phyloP scores from a whole-genome alignment of 371 early-diverging fungal species.

The Syncephalastrum monosporum region DNA sequence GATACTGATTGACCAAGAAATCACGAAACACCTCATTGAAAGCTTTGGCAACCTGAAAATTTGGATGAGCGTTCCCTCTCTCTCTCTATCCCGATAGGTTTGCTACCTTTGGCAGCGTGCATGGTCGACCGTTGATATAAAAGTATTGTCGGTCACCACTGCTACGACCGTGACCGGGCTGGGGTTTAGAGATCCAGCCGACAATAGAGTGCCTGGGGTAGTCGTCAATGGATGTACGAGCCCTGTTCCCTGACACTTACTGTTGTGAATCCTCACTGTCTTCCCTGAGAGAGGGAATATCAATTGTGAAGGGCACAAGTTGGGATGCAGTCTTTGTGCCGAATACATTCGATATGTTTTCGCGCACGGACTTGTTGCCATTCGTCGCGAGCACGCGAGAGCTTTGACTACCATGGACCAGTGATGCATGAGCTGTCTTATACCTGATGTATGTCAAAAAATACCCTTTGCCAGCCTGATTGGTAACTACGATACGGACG shows the following conservation, averaged over 20 bases:
- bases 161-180: conserved; percentile 68
- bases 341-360: conserved; percentile 78
- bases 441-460: neutral
- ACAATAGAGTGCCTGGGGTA: conserved; percentile 17
- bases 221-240: neutral
- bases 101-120: conserved; percentile 73
- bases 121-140: conserved; percentile 89
- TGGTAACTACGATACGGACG: conserved; percentile 67
- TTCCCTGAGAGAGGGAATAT: conserved; percentile 13
- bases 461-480: conserved; percentile 70
- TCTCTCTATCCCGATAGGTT: neutral
- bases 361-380: conserved; percentile 56
- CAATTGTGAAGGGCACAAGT: conserved; percentile 53
- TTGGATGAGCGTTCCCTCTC: neutral
- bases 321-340: conserved; percentile 63
- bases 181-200: conserved; percentile 70
- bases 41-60: conserved; percentile 41
- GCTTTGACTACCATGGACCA: conserved; percentile 8
- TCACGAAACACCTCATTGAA: conserved; percentile 82
- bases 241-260: conserved; percentile 1
- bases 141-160: conserved; percentile 83
- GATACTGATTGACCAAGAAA: conserved; percentile 72
- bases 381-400: conserved; percentile 49
- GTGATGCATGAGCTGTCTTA: neutral
- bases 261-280: conserved; percentile 3